Conservation (phyloP, 495 filamentous ascomycete species). For the Achaetomiella virescens region DNA sequence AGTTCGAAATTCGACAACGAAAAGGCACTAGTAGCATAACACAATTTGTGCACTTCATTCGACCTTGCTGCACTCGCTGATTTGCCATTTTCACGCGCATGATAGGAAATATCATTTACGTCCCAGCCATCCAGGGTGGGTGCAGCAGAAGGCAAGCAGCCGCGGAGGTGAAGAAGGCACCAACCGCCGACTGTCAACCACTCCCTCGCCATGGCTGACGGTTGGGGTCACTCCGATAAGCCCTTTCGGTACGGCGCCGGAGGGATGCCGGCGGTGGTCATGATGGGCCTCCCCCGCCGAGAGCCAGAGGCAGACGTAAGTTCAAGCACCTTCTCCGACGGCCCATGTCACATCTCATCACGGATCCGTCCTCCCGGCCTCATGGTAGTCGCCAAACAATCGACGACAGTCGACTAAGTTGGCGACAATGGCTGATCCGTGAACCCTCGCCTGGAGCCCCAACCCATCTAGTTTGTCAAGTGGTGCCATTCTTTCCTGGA, state of each 20-base stretch:
- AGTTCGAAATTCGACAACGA: neutral
- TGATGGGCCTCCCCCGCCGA: slow-evolving; percentile 23
- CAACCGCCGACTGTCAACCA: neutral
- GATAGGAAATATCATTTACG: neutral
- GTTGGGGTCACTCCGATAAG: slow-evolving; percentile 34
- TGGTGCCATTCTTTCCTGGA: neutral
- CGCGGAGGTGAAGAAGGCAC: too few relatives aligned
- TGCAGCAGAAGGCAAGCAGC: too few relatives aligned
- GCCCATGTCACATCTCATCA: neutral
- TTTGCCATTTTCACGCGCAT: neutral
- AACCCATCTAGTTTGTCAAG: too few relatives aligned
- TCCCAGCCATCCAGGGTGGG: too few relatives aligned
- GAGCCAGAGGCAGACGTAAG: slow-evolving; percentile 22
- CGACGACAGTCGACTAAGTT: neutral
- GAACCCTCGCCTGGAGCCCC: neutral
- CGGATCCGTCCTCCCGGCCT: neutral
- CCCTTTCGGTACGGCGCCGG: slow-evolving; percentile 16
- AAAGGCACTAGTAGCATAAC: neutral
- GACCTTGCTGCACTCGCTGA: neutral
- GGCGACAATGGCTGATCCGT: too few relatives aligned
- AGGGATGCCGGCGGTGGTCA: slow-evolving; percentile 11
- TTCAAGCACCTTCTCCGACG: neutral
- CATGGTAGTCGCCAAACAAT: neutral
- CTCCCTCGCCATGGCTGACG: slow-evolving; percentile 34
- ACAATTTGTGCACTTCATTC: neutral